Percentiles rank a stretch among this genome's conserved stretches.
These are phyloP conservation scores for Fonsecaea erecta DNA, from an alignment of 2,329 filamentous ascomycete species.

Conservation along the genomic window DNA sequence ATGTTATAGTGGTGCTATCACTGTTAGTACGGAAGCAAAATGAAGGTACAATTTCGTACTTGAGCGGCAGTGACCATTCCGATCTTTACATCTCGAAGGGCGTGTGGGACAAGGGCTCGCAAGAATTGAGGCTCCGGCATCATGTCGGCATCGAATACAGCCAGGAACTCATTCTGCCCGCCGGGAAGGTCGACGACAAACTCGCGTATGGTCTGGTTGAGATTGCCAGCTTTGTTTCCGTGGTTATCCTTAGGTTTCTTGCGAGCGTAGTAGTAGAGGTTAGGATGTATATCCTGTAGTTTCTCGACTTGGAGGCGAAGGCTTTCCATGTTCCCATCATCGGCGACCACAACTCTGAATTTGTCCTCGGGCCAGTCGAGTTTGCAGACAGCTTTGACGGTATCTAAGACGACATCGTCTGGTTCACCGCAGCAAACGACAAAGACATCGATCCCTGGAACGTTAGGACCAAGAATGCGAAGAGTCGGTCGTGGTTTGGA, in stretches of 20 bases:
- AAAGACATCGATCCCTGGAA: slow-evolving; percentile 61
- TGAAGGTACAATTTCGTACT: slow-evolving; percentile 17
- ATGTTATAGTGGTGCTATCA: slow-evolving; percentile 40
- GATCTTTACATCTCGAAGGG: slow-evolving; percentile 39
- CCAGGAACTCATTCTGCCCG: slow-evolving; percentile 61
- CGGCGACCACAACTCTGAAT: slow-evolving; percentile 59
- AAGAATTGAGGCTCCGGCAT: slow-evolving; percentile 45
- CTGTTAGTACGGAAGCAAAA: slow-evolving; percentile 9
- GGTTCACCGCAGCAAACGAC: slow-evolving; percentile 63
- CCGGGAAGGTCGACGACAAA: slow-evolving; percentile 49
- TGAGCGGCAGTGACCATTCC: slow-evolving; percentile 44
- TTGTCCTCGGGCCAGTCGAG: slow-evolving; percentile 58
- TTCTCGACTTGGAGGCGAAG: slow-evolving; percentile 44
- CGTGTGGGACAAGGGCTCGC: slow-evolving; percentile 45
- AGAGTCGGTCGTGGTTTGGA: slow-evolving; percentile 46
- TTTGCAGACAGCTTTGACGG: slow-evolving; percentile 56
- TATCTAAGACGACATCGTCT: slow-evolving; percentile 60
- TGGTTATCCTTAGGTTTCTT: slow-evolving; percentile 46
- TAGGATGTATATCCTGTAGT: slow-evolving; percentile 43
- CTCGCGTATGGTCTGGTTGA: slow-evolving; percentile 49
- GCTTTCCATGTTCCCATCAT: slow-evolving; percentile 51
- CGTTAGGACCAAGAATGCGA: slow-evolving; percentile 44
- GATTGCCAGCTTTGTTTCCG: slow-evolving; percentile 47
- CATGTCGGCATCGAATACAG: slow-evolving; percentile 71
- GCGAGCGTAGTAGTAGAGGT: slow-evolving; percentile 50